Conservation (phyloP, 768 basidiomycete species). For the Phlegmacium glaucopus region DNA sequence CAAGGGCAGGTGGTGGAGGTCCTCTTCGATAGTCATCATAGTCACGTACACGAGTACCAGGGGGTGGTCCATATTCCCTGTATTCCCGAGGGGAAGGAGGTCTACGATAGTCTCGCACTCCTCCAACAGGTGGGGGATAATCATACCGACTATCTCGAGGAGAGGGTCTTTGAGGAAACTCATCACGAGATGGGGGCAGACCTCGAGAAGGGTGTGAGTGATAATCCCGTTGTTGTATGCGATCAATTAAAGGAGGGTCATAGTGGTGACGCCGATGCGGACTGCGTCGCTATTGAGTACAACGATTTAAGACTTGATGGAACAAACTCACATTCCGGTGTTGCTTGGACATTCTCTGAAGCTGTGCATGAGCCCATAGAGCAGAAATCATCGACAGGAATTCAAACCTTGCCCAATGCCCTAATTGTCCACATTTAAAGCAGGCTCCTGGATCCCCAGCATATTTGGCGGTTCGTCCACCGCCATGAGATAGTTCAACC, state of each 20-base stretch:
- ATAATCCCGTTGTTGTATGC: conserved; percentile 60
- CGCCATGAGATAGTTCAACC: conserved; percentile 83
- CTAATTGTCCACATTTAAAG: conserved; percentile 81
- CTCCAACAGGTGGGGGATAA: conserved; percentile 43
- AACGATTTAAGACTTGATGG: background rate
- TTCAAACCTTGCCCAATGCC: conserved; percentile 85
- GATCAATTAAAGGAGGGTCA: conserved; percentile 55
- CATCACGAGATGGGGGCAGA: conserved; percentile 49
- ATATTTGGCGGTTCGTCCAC: conserved; percentile 76
- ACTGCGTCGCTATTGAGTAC: conserved; percentile 10
- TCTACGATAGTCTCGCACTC: conserved; percentile 55
- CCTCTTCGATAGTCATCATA: conserved; percentile 67
- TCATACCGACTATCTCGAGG: conserved; percentile 62
- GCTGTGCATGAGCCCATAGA: conserved; percentile 3
- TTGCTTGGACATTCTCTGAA: conserved; percentile 71
- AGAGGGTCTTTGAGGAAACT: conserved; percentile 42
- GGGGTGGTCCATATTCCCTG: conserved; percentile 56
- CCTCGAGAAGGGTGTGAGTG: conserved; percentile 44
- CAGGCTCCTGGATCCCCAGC: conserved; percentile 86
- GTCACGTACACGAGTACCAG: conserved; percentile 55
- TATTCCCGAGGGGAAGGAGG: conserved; percentile 65
- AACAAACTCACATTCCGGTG: conserved; percentile 44
- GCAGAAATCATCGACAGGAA: background rate
- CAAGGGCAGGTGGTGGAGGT: conserved; percentile 33
- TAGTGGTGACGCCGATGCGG: conserved; percentile 38